These are phyloP conservation scores for Clathrus columnatus DNA, from an alignment of 768 basidiomycete genomes.

Conservation along the genomic window DNA sequence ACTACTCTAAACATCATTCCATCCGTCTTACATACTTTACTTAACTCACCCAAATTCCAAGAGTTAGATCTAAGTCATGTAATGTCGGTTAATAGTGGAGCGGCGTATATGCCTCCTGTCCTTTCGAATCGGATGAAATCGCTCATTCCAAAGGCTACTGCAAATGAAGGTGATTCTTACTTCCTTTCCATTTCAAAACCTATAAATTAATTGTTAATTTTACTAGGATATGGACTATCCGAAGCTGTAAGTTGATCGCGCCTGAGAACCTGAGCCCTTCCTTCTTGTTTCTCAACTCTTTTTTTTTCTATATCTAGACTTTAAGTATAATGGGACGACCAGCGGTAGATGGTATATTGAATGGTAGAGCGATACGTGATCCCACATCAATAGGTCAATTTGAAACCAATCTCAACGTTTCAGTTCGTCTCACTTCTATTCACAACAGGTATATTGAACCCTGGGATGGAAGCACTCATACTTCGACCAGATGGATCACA, in stretches of 20 bases:
- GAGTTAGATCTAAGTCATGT: conserved; percentile 49
- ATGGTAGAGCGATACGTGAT: conserved; percentile 25
- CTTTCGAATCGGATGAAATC: conserved; percentile 35
- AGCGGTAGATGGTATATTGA: conserved; percentile 32
- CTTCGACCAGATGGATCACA: conserved; percentile 50
- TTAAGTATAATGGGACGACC: background rate
- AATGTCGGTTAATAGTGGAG: conserved; percentile 39
- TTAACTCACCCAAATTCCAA: conserved; percentile 39
- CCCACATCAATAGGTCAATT: conserved; percentile 24
- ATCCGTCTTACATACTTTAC: conserved; percentile 55
- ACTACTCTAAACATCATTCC: conserved; percentile 47
- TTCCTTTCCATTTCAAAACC: background rate
- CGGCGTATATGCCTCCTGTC: conserved; percentile 57
- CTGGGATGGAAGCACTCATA: conserved; percentile 58
- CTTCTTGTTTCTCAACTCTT: background rate
- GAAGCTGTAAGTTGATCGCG: background rate
- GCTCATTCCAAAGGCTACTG: conserved; percentile 24
- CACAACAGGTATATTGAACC: conserved; percentile 44
- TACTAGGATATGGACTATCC: background rate
- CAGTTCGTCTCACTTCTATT: background rate
- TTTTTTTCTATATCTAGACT: conserved; percentile 7
- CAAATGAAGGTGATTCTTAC: conserved; percentile 34
- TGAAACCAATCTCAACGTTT: conserved; percentile 21
- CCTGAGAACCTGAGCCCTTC: too few relatives aligned
- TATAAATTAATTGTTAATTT: background rate